Base-by-base conservation (phyloP, 1,284 basidiomycete species). In the Microbotryum violaceum region DNA sequence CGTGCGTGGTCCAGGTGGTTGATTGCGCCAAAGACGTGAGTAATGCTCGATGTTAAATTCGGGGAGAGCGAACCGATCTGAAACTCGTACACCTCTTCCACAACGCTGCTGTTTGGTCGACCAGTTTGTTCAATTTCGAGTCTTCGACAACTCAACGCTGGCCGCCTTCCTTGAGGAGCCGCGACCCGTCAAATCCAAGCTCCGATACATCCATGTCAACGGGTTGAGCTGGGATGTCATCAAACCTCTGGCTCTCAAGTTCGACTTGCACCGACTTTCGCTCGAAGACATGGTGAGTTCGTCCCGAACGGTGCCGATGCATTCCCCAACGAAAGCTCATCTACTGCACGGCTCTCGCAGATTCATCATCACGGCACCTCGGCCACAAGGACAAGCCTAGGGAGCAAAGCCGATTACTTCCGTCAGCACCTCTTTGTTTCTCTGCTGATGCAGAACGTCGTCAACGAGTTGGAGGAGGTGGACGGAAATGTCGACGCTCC, bases 151-250 rank as follows among this genome's bases (percentile, higher is more conserved):
- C 68, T 70, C 65, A 16, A 80, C 81, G 63, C 82, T 86, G 70
- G 72, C 82, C 33, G 73, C 78, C 8, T 75, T 83, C 63, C 75
- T 87, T 71, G 69, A 75, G 5, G 76, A 81, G 62, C 66, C 72
- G 10, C 65, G 61, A 6, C 78, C 78, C 62, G 75, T 79, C 4
- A 84, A 83, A 80, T 80, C 79, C 31, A 83, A 81, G 65, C 83
- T 85, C 14, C 75, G 85, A 44, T 87, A 85, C 85, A 85, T 87
- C 62, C 85, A 86, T 65, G 78, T 86, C 57, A 82, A 81, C 7
- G 85, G 85, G 3, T 76, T 86, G 56, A 84, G 82, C 63, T 87
- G 84, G 84, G 84, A 86, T 70, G 82, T 87, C 14, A 78, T 87
- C 64, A 85, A 83, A 67, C 79, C 81, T 1, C 72, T 86, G 45